Base-by-base conservation (phyloP, 208 protist genomes). In the Trypanosoma caninum region DNA sequence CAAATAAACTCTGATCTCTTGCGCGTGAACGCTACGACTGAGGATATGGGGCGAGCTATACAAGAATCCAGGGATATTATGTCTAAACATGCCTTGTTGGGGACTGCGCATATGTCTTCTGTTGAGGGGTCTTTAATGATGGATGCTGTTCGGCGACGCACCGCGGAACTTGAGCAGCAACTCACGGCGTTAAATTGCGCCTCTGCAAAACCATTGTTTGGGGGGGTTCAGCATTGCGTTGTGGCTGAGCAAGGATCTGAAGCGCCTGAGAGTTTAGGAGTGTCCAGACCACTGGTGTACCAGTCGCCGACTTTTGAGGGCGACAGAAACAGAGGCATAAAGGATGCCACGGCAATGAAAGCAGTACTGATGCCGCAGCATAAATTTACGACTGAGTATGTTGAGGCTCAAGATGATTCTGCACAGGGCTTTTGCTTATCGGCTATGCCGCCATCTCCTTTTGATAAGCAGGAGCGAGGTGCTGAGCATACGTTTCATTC, bases 1-100 rank as follows among this genome's bases (percentile, higher is more conserved):
- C 59, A 69, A 22, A 76, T 93, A 50, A 87, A 89, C 52, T 64
- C 66, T 10, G 74, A 88, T 51, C 48, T 93, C 9, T 61, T 80
- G 51, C 73, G 63, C 9, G 76, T 86, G n/a, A 84, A 78, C 50
- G 61, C 62, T 4, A 89, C 87, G 14, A 65, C 87, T 0, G 87
- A 78, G 28, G 74, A 77, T 1, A 93, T 93, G 83, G 87, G 84
- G 31, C 74, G 69, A 53, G 87, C 87, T 14, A 84, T 93, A 45
- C 59, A 71, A 25, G 82, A 84, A 30, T 89, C 87, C 16, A 69
- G 77, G 5, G 74, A 78, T 8, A 72, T 77, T 38, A 74, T 93
- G 16, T 54, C 79, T 47, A 70, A 72, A n/a, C 87, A 93, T 56
- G 59, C 79, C 56, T 71, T 67, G 0, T 46, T 60, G 23, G 66